Percentiles rank a stretch among this genome's conserved stretches.
Conservation (phyloP, 192 early-diverging fungal species). For the Coemansia sp. region DNA sequence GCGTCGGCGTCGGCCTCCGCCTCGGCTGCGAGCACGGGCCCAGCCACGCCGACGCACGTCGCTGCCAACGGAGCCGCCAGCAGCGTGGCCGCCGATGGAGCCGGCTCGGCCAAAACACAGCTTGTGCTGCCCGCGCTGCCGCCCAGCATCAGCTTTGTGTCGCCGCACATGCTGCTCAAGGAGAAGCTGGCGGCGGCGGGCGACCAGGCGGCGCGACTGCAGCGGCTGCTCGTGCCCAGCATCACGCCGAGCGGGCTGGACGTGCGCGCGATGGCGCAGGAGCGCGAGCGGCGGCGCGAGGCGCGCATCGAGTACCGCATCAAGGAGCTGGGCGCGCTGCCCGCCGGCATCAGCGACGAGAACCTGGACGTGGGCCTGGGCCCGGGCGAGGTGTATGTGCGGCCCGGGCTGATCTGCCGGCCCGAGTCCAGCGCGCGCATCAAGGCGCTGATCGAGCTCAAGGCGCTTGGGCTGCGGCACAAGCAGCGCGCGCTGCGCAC, state of each 20-base stretch:
- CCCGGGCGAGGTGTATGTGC: slow-evolving; percentile 13
- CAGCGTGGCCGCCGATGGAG: background rate
- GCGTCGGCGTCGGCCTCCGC: background rate
- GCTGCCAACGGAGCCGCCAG: background rate
- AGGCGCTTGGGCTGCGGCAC: slow-evolving; percentile 71
- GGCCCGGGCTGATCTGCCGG: slow-evolving; percentile 21
- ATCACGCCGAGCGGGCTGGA: slow-evolving; percentile 78
- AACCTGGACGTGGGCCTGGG: slow-evolving; percentile 10
- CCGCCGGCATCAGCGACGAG: slow-evolving; percentile 63
- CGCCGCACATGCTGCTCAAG: slow-evolving; percentile 59
- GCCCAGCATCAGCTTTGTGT: slow-evolving; percentile 29
- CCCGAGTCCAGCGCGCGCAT: slow-evolving; percentile 59
- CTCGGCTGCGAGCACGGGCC: too few species aligned
- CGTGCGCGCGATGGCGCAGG: slow-evolving; percentile 64
- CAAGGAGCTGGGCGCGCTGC: slow-evolving; percentile 66
- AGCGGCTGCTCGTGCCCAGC: slow-evolving; percentile 70
- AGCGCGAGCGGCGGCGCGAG: slow-evolving; percentile 72
- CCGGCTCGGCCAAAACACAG: slow-evolving; percentile 22
- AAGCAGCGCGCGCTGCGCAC: slow-evolving; percentile 75
- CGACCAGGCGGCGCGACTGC: slow-evolving; percentile 52
- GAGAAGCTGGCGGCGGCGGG: slow-evolving; percentile 52
- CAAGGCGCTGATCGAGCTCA: slow-evolving; percentile 83
- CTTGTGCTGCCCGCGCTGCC: slow-evolving; percentile 35
- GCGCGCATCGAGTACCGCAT: slow-evolving; percentile 76
- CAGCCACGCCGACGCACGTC: background rate